Percentiles rank a stretch among this genome's conserved stretches.
phyloP scores from a whole-genome alignment of 495 filamentous ascomycete genomes.

The Aspergillus homomorphus region DNA sequence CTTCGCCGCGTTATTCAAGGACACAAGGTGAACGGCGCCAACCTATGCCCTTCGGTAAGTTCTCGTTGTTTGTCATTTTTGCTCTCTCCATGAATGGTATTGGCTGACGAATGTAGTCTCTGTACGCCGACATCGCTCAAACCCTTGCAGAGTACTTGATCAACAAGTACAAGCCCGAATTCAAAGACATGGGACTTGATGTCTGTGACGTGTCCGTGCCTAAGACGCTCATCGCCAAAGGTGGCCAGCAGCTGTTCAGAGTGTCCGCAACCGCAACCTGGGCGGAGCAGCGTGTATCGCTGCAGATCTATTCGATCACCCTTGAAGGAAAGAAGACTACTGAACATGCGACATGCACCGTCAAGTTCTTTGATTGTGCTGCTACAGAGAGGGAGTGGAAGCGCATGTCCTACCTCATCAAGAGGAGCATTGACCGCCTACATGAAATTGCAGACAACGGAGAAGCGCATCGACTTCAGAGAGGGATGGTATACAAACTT shows the following conservation, averaged over 20 bases:
- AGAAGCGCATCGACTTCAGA: constrained; percentile 49
- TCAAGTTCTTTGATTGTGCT: constrained; percentile 39
- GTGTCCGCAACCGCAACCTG: constrained; percentile 37
- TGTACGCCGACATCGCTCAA: constrained; percentile 77
- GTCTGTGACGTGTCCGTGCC: constrained; percentile 63
- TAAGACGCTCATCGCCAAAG: constrained; percentile 66
- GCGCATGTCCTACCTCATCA: constrained; percentile 45
- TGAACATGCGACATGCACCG: constrained; percentile 49
- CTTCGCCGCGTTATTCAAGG: constrained; percentile 61
- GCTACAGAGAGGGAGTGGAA: constrained; percentile 42
- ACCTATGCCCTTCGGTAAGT: constrained; percentile 53
- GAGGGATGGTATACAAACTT: constrained; percentile 73
- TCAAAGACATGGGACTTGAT: constrained; percentile 36
- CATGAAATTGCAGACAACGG: constrained; percentile 20
- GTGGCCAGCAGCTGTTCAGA: constrained; percentile 48
- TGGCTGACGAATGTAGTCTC: constrained; percentile 35
- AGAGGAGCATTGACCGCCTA: constrained; percentile 45
- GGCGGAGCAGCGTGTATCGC: constrained; percentile 24
- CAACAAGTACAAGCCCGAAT: constrained; percentile 46
- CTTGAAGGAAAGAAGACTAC: constrained; percentile 45
- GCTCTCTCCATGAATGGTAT: constrained; percentile 8
- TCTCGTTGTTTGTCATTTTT: constrained; percentile 2
- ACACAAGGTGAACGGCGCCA: constrained; percentile 68
- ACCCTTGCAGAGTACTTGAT: constrained; percentile 69
- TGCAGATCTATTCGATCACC: constrained; percentile 43